Percentiles rank a stretch among this genome's conserved stretches.
phyloP scores from a whole-genome alignment of 345 rosid species.

The Trapa bicornis region DNA sequence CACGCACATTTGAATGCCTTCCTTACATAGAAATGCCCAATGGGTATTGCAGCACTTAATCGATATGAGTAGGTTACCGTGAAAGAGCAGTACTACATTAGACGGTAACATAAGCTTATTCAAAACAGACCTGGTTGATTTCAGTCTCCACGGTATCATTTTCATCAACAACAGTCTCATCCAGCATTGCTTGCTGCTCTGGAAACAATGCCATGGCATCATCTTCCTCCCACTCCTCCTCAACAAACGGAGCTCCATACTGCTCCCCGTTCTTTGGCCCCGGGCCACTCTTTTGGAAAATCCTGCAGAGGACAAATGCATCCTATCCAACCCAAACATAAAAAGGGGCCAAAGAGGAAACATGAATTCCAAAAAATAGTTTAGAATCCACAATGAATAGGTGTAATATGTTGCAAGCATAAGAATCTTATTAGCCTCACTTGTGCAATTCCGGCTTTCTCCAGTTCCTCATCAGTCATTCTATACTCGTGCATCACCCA shows the following conservation, averaged over 20 bases:
- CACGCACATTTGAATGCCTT: neutral
- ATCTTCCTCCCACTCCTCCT: constrained; percentile 97
- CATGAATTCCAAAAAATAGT: constrained; percentile 3
- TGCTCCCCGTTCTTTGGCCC: constrained; percentile 97
- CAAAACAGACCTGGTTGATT: constrained; percentile 45
- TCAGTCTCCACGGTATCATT: constrained; percentile 34
- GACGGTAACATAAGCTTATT: neutral
- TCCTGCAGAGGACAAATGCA: constrained; percentile 77
- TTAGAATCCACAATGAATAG: neutral
- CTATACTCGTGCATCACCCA: constrained; percentile 99
- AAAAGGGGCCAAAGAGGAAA: constrained; percentile 6
- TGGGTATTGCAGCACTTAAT: too few relatives aligned
- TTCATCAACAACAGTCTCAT: constrained; percentile 30
- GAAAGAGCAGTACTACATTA: neutral
- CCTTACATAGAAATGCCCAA: neutral
- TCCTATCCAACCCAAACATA: constrained; percentile 35
- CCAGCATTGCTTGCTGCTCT: constrained; percentile 29
- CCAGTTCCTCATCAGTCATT: constrained; percentile 45
- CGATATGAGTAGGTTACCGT: neutral
- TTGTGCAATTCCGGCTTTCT: constrained; percentile 44
- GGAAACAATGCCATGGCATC: constrained; percentile 39
- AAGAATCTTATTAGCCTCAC: constrained; percentile 28
- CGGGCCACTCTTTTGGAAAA: constrained; percentile 87
- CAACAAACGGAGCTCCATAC: constrained; percentile 91
- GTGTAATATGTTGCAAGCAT: neutral